Base-by-base conservation (phyloP, 164 flowering plant genomes). In the Euptelea pleiosperma region DNA sequence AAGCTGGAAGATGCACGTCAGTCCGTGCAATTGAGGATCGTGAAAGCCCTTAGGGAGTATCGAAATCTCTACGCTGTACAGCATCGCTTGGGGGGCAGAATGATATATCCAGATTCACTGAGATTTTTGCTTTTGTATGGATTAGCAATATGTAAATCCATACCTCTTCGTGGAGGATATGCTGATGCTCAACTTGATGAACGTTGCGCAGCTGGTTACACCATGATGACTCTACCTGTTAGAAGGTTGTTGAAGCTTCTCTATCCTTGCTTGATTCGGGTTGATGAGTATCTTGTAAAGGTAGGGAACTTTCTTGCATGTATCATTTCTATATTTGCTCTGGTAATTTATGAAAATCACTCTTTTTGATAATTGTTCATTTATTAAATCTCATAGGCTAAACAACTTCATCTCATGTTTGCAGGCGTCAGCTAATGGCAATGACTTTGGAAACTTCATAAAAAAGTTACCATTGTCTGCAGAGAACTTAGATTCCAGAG, bases 71-170 rank as follows among this genome's bases (percentile, higher is more conserved):
- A 85, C 71, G 81, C 96, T 34, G 96, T 85, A 52, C 99, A 91
- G 75, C 99, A 91, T 70, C 86, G 96, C 35, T 63, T 94, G 75
- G 81, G 78, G 41, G 88, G 86, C 67, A 77, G 93, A 75, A 76
- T 94, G 88, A 89, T 94, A 63, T 94, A 78, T 71, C 99, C 99
- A 6, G 99, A 94, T 57, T 81, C 96, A 35, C 53, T 94, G 61
- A 85, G 81, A 73, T 78, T 71, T 54, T 75, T 91, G 67, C 76
- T 79, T 48, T 66, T 89, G 70, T 94, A 89, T 70, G 88, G 83
- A 40, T 72, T 94, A 61, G 87, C 97, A 45, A 72, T 91, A 51
- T 79, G 79, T 48, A 94, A 87, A 69, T 91, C 96, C 61, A 72
- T 71, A 36, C 69, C 96, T 46, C 84, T 94, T 19, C 89, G 87